Conservation (phyloP, 2,329 filamentous ascomycete species). For the Trichoderma afroharzianum region DNA sequence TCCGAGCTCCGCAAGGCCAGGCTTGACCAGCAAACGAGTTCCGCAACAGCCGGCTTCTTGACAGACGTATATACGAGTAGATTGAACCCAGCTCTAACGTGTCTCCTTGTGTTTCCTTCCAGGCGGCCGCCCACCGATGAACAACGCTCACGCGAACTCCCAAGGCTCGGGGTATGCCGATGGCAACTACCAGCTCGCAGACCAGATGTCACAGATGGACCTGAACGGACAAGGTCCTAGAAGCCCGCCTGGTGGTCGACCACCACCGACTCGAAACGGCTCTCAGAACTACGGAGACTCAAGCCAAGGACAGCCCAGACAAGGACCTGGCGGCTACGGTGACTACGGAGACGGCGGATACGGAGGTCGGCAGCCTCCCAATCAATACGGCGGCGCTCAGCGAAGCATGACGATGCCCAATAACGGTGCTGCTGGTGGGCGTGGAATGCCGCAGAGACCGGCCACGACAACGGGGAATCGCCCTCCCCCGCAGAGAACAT, state of each 20-base stretch:
- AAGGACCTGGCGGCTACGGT: slow-evolving; percentile 25
- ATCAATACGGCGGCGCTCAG: slow-evolving; percentile 48
- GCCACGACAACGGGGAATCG: slow-evolving; percentile 53
- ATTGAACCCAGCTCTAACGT: background rate
- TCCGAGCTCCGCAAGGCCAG: background rate
- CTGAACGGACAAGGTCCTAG: slow-evolving; percentile 29
- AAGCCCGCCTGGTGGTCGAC: slow-evolving; percentile 21
- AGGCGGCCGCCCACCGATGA: slow-evolving; percentile 31
- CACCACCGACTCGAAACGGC: slow-evolving; percentile 25
- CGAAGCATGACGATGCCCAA: slow-evolving; percentile 61
- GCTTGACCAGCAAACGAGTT: background rate
- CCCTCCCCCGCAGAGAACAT: slow-evolving; percentile 51
- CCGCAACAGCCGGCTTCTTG: background rate
- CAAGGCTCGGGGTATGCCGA: slow-evolving; percentile 26
- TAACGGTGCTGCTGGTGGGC: slow-evolving; percentile 40
- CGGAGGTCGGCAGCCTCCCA: slow-evolving; percentile 14
- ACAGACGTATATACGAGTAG: background rate
- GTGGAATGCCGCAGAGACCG: slow-evolving; percentile 49
- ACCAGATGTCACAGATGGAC: slow-evolving; percentile 36
- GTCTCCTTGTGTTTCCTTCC: background rate
- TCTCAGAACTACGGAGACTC: slow-evolving; percentile 34
- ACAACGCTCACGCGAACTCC: slow-evolving; percentile 30
- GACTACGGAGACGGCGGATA: slow-evolving; percentile 29
- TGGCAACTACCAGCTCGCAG: slow-evolving; percentile 26
- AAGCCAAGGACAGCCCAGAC: slow-evolving; percentile 29